Evolutionary conservation across 2,329 filamentous ascomycete genomes (phyloP).

Genomic region (Anthostomella pinea): DNA sequence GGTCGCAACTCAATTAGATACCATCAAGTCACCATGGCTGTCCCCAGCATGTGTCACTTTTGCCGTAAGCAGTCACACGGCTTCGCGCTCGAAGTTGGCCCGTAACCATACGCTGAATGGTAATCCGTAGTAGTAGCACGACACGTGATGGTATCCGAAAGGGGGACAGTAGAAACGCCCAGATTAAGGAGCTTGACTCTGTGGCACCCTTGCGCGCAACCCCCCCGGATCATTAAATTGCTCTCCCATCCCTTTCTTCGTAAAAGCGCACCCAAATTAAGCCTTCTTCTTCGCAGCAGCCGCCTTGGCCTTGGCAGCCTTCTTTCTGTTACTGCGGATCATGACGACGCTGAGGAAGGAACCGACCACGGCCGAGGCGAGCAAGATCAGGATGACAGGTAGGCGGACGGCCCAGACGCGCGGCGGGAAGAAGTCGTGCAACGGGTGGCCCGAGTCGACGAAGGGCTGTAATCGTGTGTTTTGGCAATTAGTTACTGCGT

Average conservation of each 20-base stretch:
- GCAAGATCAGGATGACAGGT: conserved; percentile 90
- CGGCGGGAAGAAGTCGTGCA: conserved; percentile 93
- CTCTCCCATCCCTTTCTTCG: neutral
- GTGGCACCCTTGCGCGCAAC: no score
- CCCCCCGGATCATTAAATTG: no score
- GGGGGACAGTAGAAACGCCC: no score
- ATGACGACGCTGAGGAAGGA: conserved; percentile 96
- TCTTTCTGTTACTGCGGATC: conserved; percentile 98
- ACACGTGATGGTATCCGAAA: no score
- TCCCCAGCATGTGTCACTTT: no score
- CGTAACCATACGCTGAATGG: no score
- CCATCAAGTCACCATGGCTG: no score
- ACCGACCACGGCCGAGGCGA: conserved; percentile 90
- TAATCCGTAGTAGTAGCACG: no score
- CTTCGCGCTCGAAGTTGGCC: no score
- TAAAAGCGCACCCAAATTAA: conserved; percentile 37
- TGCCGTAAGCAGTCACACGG: no score
- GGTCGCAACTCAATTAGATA: conserved; percentile 22
- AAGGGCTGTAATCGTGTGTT: conserved; percentile 73
- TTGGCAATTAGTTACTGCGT: conserved; percentile 5
- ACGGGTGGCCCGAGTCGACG: conserved; percentile 88
- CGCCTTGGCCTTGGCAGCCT: conserved; percentile 87
- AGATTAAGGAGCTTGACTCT: no score
- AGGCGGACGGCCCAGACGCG: conserved; percentile 99
- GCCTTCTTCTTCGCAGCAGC: conserved; percentile 80